Base-by-base conservation (phyloP, 805 yeast species). In the Yamadazyma akitaensis region DNA sequence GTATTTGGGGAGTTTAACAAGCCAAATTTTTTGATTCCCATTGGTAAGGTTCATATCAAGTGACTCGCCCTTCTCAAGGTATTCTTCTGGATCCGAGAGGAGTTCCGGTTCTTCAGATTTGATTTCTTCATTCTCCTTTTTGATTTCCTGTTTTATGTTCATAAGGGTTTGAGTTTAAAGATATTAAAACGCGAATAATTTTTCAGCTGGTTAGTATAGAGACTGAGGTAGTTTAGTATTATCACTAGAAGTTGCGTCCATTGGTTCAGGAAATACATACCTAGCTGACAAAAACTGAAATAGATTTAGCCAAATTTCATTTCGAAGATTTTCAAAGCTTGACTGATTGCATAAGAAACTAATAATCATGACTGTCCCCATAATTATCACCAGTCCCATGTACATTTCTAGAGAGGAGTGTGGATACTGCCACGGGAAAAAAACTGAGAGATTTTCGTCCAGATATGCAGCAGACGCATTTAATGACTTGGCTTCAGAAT, bases 1-100 rank as follows among this genome's bases (percentile, higher is more conserved):
- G 59, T 89, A 89, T 59, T 88, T 82, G 1, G 99, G 98, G 59
- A 94, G 70, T 56, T 94, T 80, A 19, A 94, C 96, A 18, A 94
- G 72, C 99, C 98, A 94, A 36, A 94, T 84, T 55, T 89, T 89
- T 57, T 85, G 84, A 40, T 68, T 73, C 13, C 84, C 80, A 26
- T 73, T 70, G 1, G 73, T 51, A 43, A 90, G 65, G 60, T 90
- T 88, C 64, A 94, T 72, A 63, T 94, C 95, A 26, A 91, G 74
- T 12, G 88, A 76, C 65, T 85, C 96, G 56, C 85, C 73, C 50
- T 66, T 80, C 58, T 62, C 79, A 54, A 60, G 68, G 53, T 72
- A 72, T 45, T 72, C 73, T 50, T 71, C 75, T 34, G 76, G 73
- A 54, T 72, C 73, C 33, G 71, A 62, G 40, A 70, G 60, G 25